Evolutionary conservation across 495 filamentous ascomycete species (phyloP), one percentile per base, ranked within the genome.

Genomic region (Aspergillus ellipticus): DNA sequence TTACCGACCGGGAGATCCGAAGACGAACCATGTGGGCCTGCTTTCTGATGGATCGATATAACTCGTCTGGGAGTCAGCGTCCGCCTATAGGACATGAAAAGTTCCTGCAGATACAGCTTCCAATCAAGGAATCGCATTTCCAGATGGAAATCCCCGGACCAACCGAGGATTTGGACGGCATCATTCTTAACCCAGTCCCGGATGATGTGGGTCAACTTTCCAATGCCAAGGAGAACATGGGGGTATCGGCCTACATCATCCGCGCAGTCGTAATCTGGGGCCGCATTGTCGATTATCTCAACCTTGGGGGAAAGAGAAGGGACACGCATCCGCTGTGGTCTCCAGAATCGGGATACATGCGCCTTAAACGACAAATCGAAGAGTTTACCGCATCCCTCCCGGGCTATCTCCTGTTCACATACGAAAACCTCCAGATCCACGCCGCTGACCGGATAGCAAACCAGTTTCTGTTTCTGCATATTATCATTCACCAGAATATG

Each of bases 1-100:
- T 90, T 62, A 94, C 91, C 11, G 94, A 98, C 70, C 85, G 89
- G 31, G 94, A 98, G 67, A 96, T 97, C 35, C 79, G 94, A 52
- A 79, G 93, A 54, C 81, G 94, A 51, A 95, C 90, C 5, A 97
- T 98, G 93, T 98, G 94, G 94, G 89, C 92, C 20, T 96, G 92
- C 67, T 96, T 93, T 63, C 66, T 95, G 56, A 96, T 98, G 94
- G 94, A 98, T 69, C 85, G 93, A 0, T 97, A 96, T 72, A 97
- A 92, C 70, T 96, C 93, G 3, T 96, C 92, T 3, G 94, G 94
- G 13, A 96, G 92, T 24, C 92, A 96, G 62, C 82, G 94, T 50
- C 94, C 94, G 48, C 88, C 88, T n/a, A 93, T 95, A 63, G 88
- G 92, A 31, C 85, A 89, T 60, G 92, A 97, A 68, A 88, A 89